Evolutionary conservation across 2,329 filamentous ascomycete species (phyloP), one percentile per base, ranked within the genome.

Genomic region (Fusarium devonianum): DNA sequence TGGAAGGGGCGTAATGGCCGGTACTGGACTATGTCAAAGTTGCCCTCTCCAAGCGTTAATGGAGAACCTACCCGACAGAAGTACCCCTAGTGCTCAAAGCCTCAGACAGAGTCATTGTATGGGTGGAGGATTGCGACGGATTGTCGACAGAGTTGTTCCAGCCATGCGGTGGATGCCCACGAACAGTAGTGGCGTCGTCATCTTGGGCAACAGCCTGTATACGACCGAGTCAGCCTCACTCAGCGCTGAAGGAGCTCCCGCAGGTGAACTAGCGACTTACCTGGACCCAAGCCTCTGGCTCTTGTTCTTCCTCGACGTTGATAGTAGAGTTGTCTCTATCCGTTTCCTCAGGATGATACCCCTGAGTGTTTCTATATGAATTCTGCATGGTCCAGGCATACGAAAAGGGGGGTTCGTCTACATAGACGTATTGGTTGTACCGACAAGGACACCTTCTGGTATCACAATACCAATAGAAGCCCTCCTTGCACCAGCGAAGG

Each of bases 31-130:
- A n/a, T n/a, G n/a, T n/a, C n/a, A n/a, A n/a, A n/a, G n/a, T n/a
- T n/a, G n/a, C n/a, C n/a, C n/a, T n/a, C n/a, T n/a, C n/a, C n/a
- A n/a, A n/a, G n/a, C n/a, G n/a, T n/a, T n/a, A n/a, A n/a, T n/a
- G n/a, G n/a, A n/a, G n/a, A n/a, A 12, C 26, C 26, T 56, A 52
- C 46, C 34, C 38, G 12, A n/a, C 4, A 14, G 12, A 8, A 26
- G 22, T 56, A 6, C 41, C 50, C 12, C 29, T 36, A 11, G 29
- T 17, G 13, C 29, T 37, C n/a, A 6, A 4, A 17, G 16, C 11
- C 11, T 21, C 10, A n/a, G 55, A 58, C 5, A 14, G 18, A 8
- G 26, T 16, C n/a, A n/a, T 17, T n/a, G 9, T 17, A 8, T n/a
- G 25, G 5, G 17, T 10, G 21, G 5, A 28, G 10, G 16, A 1